Evolutionary conservation across 2,329 filamentous ascomycete species (phyloP).

Genomic region (Eutypa lata): DNA sequence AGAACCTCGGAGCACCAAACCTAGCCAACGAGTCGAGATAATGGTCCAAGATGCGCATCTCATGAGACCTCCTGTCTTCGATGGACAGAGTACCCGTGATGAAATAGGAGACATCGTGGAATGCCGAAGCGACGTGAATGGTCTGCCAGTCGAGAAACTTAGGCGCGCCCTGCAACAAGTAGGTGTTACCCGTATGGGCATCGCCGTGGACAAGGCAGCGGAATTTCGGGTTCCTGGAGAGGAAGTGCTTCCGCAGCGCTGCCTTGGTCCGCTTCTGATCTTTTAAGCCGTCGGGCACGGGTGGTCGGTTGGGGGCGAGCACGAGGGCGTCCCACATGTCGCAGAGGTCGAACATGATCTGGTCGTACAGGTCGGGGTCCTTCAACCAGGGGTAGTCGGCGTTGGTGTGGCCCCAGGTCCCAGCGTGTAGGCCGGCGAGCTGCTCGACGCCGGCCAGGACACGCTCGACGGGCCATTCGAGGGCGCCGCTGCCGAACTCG

Average conservation of each 20-base stretch:
- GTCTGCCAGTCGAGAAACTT: conserved; percentile 36
- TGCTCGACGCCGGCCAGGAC: conserved; percentile 28
- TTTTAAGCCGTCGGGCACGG: conserved; percentile 15
- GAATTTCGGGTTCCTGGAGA: conserved; percentile 29
- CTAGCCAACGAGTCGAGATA: conserved; percentile 26
- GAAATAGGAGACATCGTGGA: conserved; percentile 36
- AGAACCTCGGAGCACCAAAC: conserved; percentile 18
- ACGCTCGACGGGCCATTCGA: conserved; percentile 18
- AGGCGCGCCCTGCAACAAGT: conserved; percentile 22
- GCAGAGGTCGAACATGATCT: conserved; percentile 23
- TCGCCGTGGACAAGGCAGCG: conserved; percentile 33
- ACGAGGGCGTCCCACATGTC: conserved; percentile 23
- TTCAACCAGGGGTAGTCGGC: conserved; percentile 28
- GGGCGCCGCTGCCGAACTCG: conserved; percentile 17
- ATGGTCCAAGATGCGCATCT: conserved; percentile 30
- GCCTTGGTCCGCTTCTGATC: conserved; percentile 25
- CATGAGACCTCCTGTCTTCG: conserved; percentile 30
- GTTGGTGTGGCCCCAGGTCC: conserved; percentile 23
- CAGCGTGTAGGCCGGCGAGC: conserved; percentile 31
- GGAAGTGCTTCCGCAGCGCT: conserved; percentile 29
- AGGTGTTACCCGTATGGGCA: conserved; percentile 33
- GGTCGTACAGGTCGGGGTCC: background rate
- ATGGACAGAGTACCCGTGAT: conserved; percentile 28
- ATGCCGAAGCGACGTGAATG: conserved; percentile 31
- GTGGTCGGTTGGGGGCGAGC: conserved; percentile 18